Conservation (phyloP, 2,329 filamentous ascomycete genomes). For the Neobulgaria alba region DNA sequence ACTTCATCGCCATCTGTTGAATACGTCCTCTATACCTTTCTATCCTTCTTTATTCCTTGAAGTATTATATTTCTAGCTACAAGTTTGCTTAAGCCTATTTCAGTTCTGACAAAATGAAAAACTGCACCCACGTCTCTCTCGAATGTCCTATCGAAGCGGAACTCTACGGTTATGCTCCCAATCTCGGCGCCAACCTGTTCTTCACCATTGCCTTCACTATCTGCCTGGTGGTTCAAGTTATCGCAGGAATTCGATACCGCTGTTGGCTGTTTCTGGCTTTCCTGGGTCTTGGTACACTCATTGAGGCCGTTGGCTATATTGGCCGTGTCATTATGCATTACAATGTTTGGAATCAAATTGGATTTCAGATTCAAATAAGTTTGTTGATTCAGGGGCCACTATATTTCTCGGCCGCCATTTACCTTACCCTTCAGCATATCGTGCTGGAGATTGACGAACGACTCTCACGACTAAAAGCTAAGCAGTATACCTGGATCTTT, state of each 20-base stretch:
- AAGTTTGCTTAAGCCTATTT: too few species aligned
- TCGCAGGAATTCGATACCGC: constrained; percentile 37
- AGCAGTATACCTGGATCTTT: constrained; percentile 44
- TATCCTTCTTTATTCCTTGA: too few species aligned
- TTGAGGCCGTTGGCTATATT: constrained; percentile 49
- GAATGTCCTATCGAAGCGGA: constrained; percentile 27
- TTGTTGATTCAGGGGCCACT: constrained; percentile 29
- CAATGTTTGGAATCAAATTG: constrained; percentile 34
- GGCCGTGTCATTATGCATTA: constrained; percentile 42
- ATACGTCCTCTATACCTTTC: too few species aligned
- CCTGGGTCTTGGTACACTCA: constrained; percentile 35
- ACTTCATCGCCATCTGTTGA: too few species aligned
- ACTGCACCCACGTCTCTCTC: constrained; percentile 12
- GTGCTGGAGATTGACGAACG: constrained; percentile 14
- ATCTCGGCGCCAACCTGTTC: constrained; percentile 45
- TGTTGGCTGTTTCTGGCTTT: constrained; percentile 45
- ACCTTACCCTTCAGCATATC: constrained; percentile 42
- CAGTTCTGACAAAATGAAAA: too few species aligned
- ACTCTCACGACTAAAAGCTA: constrained; percentile 28
- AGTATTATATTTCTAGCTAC: too few species aligned
- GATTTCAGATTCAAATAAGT: constrained; percentile 41
- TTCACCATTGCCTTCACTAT: constrained; percentile 42
- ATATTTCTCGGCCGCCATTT: constrained; percentile 51
- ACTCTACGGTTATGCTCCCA: constrained; percentile 44
- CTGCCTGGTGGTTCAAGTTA: constrained; percentile 34